phyloP scores from a whole-genome alignment of 768 basidiomycete species.

The Kwoniella bestiolae region DNA sequence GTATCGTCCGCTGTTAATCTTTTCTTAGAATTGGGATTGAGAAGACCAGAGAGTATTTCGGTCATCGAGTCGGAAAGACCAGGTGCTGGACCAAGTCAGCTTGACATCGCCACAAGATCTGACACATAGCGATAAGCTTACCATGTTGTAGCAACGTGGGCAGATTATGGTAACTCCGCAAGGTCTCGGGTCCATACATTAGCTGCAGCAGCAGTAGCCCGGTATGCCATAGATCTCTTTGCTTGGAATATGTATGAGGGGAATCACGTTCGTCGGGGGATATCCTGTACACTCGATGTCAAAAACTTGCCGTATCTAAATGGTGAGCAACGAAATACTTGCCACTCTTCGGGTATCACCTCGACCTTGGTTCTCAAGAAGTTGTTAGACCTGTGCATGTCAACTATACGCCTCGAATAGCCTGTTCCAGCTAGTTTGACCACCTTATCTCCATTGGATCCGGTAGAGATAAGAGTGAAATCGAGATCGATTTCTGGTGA shows the following conservation, averaged over 20 bases:
- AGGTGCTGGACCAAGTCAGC: slow-evolving; percentile 6
- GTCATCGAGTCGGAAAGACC: slow-evolving; percentile 33
- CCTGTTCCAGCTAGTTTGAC: slow-evolving; percentile 76
- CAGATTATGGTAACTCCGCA: slow-evolving; percentile 58
- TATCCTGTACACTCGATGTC: slow-evolving; percentile 63
- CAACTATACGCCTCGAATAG: slow-evolving; percentile 73
- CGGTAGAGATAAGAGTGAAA: slow-evolving; percentile 35
- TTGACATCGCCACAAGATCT: not conserved
- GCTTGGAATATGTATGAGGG: slow-evolving; percentile 73
- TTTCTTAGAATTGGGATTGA: slow-evolving; percentile 46
- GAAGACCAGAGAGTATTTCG: slow-evolving; percentile 46
- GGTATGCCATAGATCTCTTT: slow-evolving; percentile 79
- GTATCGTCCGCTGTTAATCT: slow-evolving; percentile 49
- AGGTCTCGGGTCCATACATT: slow-evolving; percentile 76
- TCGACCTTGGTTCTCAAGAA: slow-evolving; percentile 60
- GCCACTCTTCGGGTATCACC: slow-evolving; percentile 62
- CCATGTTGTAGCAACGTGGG: slow-evolving; percentile 51
- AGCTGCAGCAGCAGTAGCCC: slow-evolving; percentile 83
- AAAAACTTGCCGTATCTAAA: no score
- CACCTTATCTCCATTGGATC: slow-evolving; percentile 62
- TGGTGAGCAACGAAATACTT: slow-evolving; percentile 55
- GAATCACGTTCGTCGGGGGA: slow-evolving; percentile 79
- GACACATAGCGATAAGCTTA: slow-evolving; percentile 18
- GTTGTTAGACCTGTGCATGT: slow-evolving; percentile 82
- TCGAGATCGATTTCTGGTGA: slow-evolving; percentile 42